Evolutionary conservation across 768 basidiomycete genomes (phyloP).

Genomic region (Nidularia pulvinata): DNA sequence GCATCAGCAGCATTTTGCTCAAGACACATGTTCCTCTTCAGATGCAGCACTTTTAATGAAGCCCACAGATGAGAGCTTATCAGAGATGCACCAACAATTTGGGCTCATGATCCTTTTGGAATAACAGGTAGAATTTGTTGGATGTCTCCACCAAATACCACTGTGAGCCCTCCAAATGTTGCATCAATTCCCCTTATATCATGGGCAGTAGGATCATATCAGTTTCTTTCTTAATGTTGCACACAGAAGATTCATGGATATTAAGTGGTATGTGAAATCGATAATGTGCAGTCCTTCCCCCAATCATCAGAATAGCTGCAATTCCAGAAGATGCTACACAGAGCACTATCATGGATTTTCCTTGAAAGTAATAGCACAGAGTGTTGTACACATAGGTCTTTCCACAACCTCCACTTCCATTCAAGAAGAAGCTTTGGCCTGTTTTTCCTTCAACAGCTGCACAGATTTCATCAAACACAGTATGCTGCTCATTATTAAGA

Average conservation of each 20-base stretch:
- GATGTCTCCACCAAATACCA: slow-evolving; percentile 51
- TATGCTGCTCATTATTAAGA: slow-evolving; percentile 27
- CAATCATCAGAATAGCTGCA: slow-evolving; percentile 38
- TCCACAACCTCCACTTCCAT: slow-evolving; percentile 43
- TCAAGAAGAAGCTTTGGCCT: slow-evolving; percentile 30
- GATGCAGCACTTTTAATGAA: slow-evolving; percentile 22
- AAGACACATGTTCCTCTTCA: slow-evolving; percentile 40
- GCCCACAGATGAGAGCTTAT: slow-evolving; percentile 35
- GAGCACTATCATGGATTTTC: slow-evolving; percentile 27
- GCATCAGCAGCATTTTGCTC: slow-evolving; percentile 16
- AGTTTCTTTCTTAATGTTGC: not conserved
- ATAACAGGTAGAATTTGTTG: slow-evolving; percentile 46
- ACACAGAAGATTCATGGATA: slow-evolving; percentile 15
- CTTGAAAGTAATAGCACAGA: slow-evolving; percentile 17
- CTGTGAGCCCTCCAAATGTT: slow-evolving; percentile 41
- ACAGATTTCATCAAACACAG: slow-evolving; percentile 23
- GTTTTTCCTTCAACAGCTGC: slow-evolving; percentile 14
- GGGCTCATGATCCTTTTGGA: slow-evolving; percentile 26
- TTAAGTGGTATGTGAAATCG: slow-evolving; percentile 45
- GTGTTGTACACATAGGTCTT: slow-evolving; percentile 46
- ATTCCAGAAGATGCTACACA: slow-evolving; percentile 54
- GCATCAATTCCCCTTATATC: slow-evolving; percentile 23
- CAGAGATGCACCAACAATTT: slow-evolving; percentile 35
- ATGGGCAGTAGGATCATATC: slow-evolving; percentile 16
- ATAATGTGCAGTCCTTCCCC: slow-evolving; percentile 47